Percentiles rank a stretch among this genome's conserved stretches.
phyloP scores from a whole-genome alignment of 1,139 yeast genomes.

The Geotrichum cucujoidarum region DNA sequence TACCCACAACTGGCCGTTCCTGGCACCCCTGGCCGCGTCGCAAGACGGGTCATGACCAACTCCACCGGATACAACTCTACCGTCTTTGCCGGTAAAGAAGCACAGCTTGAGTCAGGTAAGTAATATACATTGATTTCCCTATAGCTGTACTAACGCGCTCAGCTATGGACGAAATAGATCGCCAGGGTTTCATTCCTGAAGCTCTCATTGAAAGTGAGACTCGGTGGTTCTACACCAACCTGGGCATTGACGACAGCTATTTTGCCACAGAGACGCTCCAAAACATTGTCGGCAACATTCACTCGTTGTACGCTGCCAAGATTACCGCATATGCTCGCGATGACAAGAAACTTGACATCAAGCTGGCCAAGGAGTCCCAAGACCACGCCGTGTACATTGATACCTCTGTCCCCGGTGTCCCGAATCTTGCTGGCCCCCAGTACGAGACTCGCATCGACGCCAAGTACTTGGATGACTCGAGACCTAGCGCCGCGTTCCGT shows the following conservation, averaged over 20 bases:
- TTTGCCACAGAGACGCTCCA: constrained; percentile 80
- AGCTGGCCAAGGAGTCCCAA: constrained; percentile 67
- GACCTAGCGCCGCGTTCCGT: constrained; percentile 53
- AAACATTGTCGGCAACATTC: constrained; percentile 74
- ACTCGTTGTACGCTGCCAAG: constrained; percentile 87
- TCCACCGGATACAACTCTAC: constrained; percentile 60
- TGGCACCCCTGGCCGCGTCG: constrained; percentile 13
- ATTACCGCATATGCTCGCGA: constrained; percentile 77
- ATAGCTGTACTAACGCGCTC: not conserved
- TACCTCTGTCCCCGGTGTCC: constrained; percentile 47
- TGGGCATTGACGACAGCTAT: constrained; percentile 88
- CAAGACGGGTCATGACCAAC: constrained; percentile 16
- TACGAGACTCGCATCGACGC: constrained; percentile 65
- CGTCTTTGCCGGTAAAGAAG: constrained; percentile 75
- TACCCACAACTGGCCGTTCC: constrained; percentile 11
- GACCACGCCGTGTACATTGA: constrained; percentile 93
- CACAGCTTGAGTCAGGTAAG: constrained; percentile 57
- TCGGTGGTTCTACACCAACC: constrained; percentile 78
- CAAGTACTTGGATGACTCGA: constrained; percentile 61
- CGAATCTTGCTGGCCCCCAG: constrained; percentile 39
- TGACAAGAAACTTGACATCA: constrained; percentile 56
- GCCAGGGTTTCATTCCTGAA: constrained; percentile 86
- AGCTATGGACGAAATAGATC: constrained; percentile 77
- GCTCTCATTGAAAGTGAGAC: constrained; percentile 79
- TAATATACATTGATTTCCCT: not conserved